phyloP scores from a whole-genome alignment of 2,329 filamentous ascomycete genomes.

The Cordyceps tenuipes region DNA sequence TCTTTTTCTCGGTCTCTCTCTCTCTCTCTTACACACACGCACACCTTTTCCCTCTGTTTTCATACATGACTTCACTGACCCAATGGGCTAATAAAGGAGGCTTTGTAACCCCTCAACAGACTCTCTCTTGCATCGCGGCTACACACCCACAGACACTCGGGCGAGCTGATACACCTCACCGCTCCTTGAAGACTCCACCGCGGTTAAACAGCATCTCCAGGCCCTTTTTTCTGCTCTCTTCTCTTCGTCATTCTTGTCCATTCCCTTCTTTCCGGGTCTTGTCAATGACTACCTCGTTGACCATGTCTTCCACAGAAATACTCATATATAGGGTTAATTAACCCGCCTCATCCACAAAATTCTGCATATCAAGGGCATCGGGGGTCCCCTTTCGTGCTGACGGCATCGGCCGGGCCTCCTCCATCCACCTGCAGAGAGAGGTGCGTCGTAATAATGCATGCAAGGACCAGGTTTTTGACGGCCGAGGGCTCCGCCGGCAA shows the following conservation, averaged over 20 bases:
- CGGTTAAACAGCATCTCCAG: not conserved
- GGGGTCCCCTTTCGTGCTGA: not conserved
- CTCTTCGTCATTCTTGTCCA: not conserved
- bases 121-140: not conserved
- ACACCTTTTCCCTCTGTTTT: not conserved
- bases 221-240: not conserved
- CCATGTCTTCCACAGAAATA: not conserved
- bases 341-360: not conserved
- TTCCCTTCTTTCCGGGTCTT: too few relatives aligned
- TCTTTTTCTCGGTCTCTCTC: not conserved
- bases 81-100: not conserved
- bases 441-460: not conserved
- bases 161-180: not conserved
- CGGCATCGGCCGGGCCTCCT: slow-evolving; percentile 1
- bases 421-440: slow-evolving; percentile 1
- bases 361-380: not conserved
- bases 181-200: not conserved
- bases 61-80: not conserved
- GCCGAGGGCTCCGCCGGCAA: not conserved
- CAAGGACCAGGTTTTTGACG: not conserved
- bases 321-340: not conserved
- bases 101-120: not conserved
- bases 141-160: not conserved
- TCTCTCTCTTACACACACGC: too few relatives aligned
- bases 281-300: too few relatives aligned